Base-by-base conservation (phyloP, 768 basidiomycete species). In the Lepiota subincarnata region DNA sequence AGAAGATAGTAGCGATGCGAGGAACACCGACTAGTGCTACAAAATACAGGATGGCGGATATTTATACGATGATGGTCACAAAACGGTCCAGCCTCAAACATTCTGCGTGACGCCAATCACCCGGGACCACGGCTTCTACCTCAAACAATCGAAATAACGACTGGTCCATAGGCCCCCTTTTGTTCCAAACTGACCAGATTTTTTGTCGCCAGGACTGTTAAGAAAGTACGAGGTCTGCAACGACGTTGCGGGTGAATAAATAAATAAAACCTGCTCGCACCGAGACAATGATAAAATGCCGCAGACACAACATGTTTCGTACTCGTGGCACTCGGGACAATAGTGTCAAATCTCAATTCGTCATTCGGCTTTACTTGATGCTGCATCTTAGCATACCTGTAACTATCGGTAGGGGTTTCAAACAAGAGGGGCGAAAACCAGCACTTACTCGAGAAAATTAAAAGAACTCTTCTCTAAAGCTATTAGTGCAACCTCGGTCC, bases 251-350 rank as follows among this genome's bases (percentile, higher is more conserved):
- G 4, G n/a, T n/a, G n/a, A n/a, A n/a, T 6, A 16, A 19, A 18
- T n/a, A 19, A 31, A 5, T 11, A 16, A 14, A 1, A 48, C 13
- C 49, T 22, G 5, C 34, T 66, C 77, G 35, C 55, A 91, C 91
- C 89, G 39, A 93, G 75, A 64, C 89, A 91, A 59, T 93, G 89
- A 66, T 93, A 90, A 65, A 93, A 85, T 3, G 83, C 91, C 13
- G 87, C 81, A 7, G 90, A 84, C 8, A 88, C 91, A 35, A 92
- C 86, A 62, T 84, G 88, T 8, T 80, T 76, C 3, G 86, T 88
- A 60, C 85, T 89, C 1, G 85, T 80, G 40, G 68, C 64, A 57
- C 70, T 77, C 8, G 88, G 89, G 8, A 83, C 86, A 31, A 92
- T 75, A 28, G 73, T 75, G 54, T 86, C 81, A 62, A 92, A 89